Evolutionary conservation across 768 basidiomycete genomes (phyloP), one percentile per base, ranked within the genome.

Genomic region (Suillus decipiens): DNA sequence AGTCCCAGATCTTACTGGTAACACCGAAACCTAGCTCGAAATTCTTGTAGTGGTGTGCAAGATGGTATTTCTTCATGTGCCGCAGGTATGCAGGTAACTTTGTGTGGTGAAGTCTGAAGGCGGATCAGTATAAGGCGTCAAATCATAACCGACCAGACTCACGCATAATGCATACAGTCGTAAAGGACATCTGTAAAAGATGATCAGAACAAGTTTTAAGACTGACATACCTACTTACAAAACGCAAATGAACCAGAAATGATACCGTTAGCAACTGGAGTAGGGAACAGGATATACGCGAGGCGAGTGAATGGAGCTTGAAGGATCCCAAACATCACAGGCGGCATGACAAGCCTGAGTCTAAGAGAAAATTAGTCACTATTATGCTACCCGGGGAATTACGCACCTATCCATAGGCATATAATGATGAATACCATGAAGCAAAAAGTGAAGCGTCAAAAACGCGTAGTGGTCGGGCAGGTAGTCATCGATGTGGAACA

Each of bases 31-130:
- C 96, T 50, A 99, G 89, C 72, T 97, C 95, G 74, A 94, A 96
- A 80, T 97, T 96, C 78, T 97, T 97, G 82, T 96, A 97, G 75
- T 98, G 96, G 72, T 98, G 96, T 8, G 94, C 95, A 66, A 99
- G 85, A 70, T 99, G 97, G 72, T 98, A 99, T 73, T 92, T 92
- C 82, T 99, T 99, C 91, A 93, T 90, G 73, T 95, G 90, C 63
- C 83, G 84, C 78, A 99, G 75, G 78, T 98, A 97, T 41, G 87
- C 79, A 3, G 95, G 94, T 28, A 96, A 85, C 68, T 81, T 86
- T 3, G 92, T 89, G 78, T 97, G 95, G 73, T 96, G 95, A 62
- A 95, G 81, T 28, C 89, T 87, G 67, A 39, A 64, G 51, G 33
- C 58, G 59, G 36, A 67, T 67, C 50, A 72, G 62, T 63, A 53